Evolutionary conservation across 805 yeast genomes (phyloP).

Genomic region (Barnettozyma salicaria): DNA sequence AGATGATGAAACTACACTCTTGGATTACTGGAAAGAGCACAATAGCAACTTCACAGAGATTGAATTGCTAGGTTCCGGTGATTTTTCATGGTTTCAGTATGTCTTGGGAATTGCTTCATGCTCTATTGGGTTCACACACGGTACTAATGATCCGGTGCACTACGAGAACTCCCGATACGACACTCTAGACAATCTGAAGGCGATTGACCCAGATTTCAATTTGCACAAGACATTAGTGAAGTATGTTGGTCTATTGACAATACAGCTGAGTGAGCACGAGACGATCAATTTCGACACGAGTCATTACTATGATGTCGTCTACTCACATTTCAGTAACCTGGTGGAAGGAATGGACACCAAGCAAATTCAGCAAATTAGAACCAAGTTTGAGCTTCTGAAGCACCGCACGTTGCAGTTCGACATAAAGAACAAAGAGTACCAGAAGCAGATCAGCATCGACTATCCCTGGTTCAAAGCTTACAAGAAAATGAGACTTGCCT

Average conservation of each 20-base stretch:
- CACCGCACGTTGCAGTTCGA: constrained; percentile 37
- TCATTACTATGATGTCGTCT: constrained; percentile 26
- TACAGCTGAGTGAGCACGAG: constrained; percentile 53
- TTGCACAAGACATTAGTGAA: constrained; percentile 54
- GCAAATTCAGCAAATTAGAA: background rate
- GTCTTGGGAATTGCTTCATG: constrained; percentile 64
- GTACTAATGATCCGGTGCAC: constrained; percentile 32
- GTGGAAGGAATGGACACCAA: background rate
- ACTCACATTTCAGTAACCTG: background rate
- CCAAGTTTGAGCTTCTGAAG: background rate
- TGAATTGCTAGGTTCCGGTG: constrained; percentile 43
- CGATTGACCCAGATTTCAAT: constrained; percentile 46
- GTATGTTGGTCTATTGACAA: constrained; percentile 48
- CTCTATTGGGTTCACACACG: constrained; percentile 37
- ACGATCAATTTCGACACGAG: constrained; percentile 42
- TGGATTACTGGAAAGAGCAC: constrained; percentile 40
- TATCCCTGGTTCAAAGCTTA: constrained; percentile 71
- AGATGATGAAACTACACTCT: constrained; percentile 33
- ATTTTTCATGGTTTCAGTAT: constrained; percentile 55
- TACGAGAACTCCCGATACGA: constrained; percentile 57
- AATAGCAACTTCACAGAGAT: constrained; percentile 33
- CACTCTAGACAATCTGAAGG: constrained; percentile 43
- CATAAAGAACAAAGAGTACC: constrained; percentile 35
- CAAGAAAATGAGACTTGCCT: constrained; percentile 53
- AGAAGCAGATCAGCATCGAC: constrained; percentile 49